A percentile compares a stretch with the other conserved stretches of the same genome.
Conservation (phyloP, 2,329 filamentous ascomycete species). For the Alternaria conjuncta region DNA sequence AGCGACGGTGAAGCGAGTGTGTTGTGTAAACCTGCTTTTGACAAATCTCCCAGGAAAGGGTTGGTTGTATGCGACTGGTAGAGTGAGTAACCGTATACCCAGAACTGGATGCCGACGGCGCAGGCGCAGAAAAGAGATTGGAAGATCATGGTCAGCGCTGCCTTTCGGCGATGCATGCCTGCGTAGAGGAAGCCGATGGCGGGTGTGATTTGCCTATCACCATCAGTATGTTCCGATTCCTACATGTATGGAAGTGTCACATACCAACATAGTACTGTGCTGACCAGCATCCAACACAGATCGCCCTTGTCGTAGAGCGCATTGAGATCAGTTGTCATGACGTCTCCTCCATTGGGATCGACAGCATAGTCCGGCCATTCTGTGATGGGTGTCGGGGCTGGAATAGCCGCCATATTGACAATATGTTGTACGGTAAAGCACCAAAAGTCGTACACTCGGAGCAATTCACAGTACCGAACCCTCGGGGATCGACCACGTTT, state of each 20-base stretch:
- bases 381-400: conserved; percentile 40
- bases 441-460: neutral
- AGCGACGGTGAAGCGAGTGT: conserved; percentile 39
- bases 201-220: conserved; percentile 40
- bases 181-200: conserved; percentile 46
- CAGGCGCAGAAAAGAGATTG: conserved; percentile 57
- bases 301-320: conserved; percentile 57
- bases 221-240: conserved; percentile 1
- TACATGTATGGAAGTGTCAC: neutral
- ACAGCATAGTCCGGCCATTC: conserved; percentile 55
- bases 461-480: neutral
- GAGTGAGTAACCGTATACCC: conserved; percentile 56
- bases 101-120: conserved; percentile 56
- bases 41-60: conserved; percentile 39
- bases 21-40: conserved; percentile 40
- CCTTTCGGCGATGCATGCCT: conserved; percentile 42
- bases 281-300: conserved; percentile 52
- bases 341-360: conserved; percentile 53
- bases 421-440: neutral
- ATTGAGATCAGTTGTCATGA: conserved; percentile 54
- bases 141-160: conserved; percentile 55
- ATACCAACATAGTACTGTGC: conserved; percentile 41
- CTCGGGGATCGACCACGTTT: neutral
- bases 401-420: conserved; percentile 30
- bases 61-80: conserved; percentile 46